phyloP scores from a whole-genome alignment of 2,329 filamentous ascomycete genomes.

The Kalmusia sp. region DNA sequence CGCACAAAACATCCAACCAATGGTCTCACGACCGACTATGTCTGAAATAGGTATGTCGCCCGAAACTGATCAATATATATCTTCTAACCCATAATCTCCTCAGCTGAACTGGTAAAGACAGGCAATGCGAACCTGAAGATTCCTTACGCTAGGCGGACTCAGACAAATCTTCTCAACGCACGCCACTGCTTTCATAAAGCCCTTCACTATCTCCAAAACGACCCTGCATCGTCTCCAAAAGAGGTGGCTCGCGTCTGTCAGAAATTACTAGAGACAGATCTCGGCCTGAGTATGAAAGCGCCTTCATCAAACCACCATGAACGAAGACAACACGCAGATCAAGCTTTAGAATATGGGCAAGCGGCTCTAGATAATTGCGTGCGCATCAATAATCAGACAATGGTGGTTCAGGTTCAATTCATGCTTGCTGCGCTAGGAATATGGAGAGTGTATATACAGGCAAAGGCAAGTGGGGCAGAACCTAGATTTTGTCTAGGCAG shows the following conservation, averaged over 20 bases:
- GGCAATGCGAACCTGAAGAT: slow-evolving; percentile 15
- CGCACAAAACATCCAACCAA: no score
- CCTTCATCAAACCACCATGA: background rate
- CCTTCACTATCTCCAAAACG: slow-evolving; percentile 17
- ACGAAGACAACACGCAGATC: slow-evolving; percentile 13
- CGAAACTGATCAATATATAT: background rate
- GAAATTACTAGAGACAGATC: slow-evolving; percentile 20
- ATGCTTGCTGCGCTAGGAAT: slow-evolving; percentile 14
- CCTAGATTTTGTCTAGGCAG: slow-evolving; percentile 4
- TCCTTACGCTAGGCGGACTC: background rate
- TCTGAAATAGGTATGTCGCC: background rate
- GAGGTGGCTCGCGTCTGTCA: slow-evolving; percentile 23
- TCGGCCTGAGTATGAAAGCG: slow-evolving; percentile 13
- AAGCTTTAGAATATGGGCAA: slow-evolving; percentile 17
- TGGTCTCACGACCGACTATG: background rate
- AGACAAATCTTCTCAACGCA: background rate
- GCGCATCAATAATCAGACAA: slow-evolving; percentile 12
- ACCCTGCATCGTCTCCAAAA: slow-evolving; percentile 16
- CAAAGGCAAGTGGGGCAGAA: slow-evolving; percentile 8
- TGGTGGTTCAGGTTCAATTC: slow-evolving; percentile 22
- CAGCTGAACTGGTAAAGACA: slow-evolving; percentile 14
- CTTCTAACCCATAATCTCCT: background rate
- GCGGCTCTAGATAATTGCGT: slow-evolving; percentile 15
- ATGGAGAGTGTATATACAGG: slow-evolving; percentile 19
- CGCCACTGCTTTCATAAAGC: slow-evolving; percentile 7